These are phyloP conservation scores for Penicillium lividum DNA, from an alignment of 495 filamentous ascomycete species.

Conservation along the genomic window DNA sequence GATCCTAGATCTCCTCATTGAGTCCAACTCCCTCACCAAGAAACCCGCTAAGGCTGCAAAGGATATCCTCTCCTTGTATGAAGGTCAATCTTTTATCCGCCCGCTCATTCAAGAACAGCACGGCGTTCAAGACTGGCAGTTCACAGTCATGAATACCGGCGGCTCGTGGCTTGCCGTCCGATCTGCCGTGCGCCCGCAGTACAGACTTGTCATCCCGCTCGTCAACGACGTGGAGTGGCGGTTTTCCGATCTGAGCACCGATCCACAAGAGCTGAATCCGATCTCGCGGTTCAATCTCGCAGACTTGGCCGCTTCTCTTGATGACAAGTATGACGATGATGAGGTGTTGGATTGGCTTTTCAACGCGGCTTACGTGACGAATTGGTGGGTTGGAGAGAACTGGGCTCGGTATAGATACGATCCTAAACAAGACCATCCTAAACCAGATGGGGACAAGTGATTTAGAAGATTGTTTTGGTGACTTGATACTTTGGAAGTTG, in stretches of 20 bases:
- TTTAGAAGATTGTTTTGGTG: background rate
- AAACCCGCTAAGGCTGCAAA: slow-evolving; percentile 32
- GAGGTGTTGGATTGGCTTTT: slow-evolving; percentile 44
- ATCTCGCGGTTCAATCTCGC: slow-evolving; percentile 37
- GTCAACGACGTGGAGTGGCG: slow-evolving; percentile 48
- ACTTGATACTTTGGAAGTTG: background rate
- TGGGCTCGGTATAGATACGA: slow-evolving; percentile 25
- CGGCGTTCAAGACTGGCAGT: slow-evolving; percentile 48
- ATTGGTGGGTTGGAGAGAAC: slow-evolving; percentile 49
- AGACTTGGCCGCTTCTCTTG: slow-evolving; percentile 35
- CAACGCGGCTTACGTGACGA: slow-evolving; percentile 44
- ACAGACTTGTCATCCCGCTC: slow-evolving; percentile 48
- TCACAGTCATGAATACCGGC: slow-evolving; percentile 55
- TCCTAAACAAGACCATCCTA: slow-evolving; percentile 4
- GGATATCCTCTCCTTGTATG: slow-evolving; percentile 45
- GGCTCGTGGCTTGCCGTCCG: slow-evolving; percentile 46
- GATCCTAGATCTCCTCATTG: slow-evolving; percentile 40
- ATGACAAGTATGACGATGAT: slow-evolving; percentile 36
- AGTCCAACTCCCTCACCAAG: slow-evolving; percentile 37
- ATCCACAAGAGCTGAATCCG: slow-evolving; percentile 41
- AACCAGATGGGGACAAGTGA: background rate
- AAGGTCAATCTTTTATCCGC: slow-evolving; percentile 52
- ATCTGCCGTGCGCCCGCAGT: slow-evolving; percentile 41
- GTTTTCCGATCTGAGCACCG: slow-evolving; percentile 43
- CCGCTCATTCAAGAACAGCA: slow-evolving; percentile 31